Conservation (phyloP, 306 rosid genomes). For the Phaseolus lunatus region DNA sequence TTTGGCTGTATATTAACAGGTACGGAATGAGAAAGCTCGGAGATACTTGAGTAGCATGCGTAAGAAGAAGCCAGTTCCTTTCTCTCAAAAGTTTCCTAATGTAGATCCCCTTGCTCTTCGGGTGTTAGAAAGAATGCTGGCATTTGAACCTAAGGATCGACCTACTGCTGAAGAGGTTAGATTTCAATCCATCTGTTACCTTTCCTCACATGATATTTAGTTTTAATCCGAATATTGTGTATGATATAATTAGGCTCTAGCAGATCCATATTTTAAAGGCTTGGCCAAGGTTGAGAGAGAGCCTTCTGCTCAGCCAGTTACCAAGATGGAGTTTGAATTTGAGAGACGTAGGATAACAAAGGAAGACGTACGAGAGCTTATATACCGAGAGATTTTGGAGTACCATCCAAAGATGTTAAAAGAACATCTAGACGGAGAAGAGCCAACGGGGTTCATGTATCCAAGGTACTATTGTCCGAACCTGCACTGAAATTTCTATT, state of each 20-base stretch:
- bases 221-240: slow-evolving; percentile 31
- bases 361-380: slow-evolving; percentile 88
- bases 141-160: slow-evolving; percentile 91
- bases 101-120: slow-evolving; percentile 86
- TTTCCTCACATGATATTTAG: background rate
- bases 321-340: slow-evolving; percentile 92
- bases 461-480: slow-evolving; percentile 63
- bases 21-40: slow-evolving; percentile 89
- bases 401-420: slow-evolving; percentile 92
- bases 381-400: slow-evolving; percentile 82
- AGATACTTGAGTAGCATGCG: slow-evolving; percentile 92
- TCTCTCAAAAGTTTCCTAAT: slow-evolving; percentile 86
- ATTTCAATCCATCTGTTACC: slow-evolving; percentile 29
- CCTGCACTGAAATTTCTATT: slow-evolving; percentile 7
- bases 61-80: slow-evolving; percentile 77
- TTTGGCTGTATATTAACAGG: slow-evolving; percentile 47
- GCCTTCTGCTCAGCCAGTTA: slow-evolving; percentile 87
- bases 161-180: slow-evolving; percentile 90
- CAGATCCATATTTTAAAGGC: slow-evolving; percentile 88
- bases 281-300: slow-evolving; percentile 93
- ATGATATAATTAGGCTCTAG: slow-evolving; percentile 67
- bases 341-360: slow-evolving; percentile 52
- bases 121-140: slow-evolving; percentile 86
- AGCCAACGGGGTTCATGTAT: slow-evolving; percentile 85
- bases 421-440: slow-evolving; percentile 81